Evolutionary conservation across 2,329 filamentous ascomycete genomes (phyloP), one percentile per base, ranked within the genome.

Genomic region (Cordyceps javanica): DNA sequence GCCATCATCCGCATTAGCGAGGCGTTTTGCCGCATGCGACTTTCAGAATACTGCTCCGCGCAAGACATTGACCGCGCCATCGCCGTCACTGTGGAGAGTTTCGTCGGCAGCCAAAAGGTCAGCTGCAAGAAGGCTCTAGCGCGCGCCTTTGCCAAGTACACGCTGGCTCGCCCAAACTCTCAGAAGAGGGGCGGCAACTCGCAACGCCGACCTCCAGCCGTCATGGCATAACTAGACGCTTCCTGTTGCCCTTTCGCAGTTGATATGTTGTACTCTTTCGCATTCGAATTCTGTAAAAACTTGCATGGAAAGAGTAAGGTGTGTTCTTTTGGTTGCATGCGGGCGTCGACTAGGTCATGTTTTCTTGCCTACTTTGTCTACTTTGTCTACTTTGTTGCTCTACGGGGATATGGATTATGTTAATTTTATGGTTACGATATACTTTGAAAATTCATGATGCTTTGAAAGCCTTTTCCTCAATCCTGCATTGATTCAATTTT

Each of bases 31-130:
- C 93, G 96, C 68, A 99, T 99, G 94, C 88, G 94, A 14, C 79
- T 99, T n/a, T 94, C 90, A 0, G 94, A 99, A 64, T 97, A 96
- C 77, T 96, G 93, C 73, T 88, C 88, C 6, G 76, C 89, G 2
- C 83, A 89, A 60, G 94, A 99, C 69, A 96, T 99, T 65, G 94
- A 99, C 73, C 90, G 94, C 44, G 94, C 94, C 59, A 99, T 99
- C 68, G 91, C 92, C 14, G 94, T 99, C 7, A 96, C 94, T 0
- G 90, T 99, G 2, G 92, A 97, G 64, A 95, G 90, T 57, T 99
- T 99, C 68, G 90, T 99, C 44, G 90, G 89, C 60, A 95, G 90
- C 66, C 94, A 99, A 72, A 99, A 99, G 78, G 85, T 97, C 67
- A 96, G 90, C 76, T 94, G 90, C 76, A 99, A 97, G 82, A 97